phyloP scores from a whole-genome alignment of 2,329 filamentous ascomycete species.

The Monosporascus sp. region DNA sequence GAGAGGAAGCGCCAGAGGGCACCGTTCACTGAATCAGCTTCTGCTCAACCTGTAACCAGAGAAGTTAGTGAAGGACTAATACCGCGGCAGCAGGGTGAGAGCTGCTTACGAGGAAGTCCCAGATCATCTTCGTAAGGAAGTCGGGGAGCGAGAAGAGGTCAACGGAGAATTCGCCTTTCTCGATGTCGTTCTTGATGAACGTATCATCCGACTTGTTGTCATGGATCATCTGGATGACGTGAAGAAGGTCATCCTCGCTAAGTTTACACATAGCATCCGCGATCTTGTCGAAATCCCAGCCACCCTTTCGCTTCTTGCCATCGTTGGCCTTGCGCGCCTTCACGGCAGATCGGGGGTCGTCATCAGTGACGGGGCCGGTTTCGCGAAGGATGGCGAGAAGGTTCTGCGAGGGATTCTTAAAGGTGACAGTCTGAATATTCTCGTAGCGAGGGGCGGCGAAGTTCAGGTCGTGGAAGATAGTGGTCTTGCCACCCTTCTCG shows the following conservation, averaged over 20 bases:
- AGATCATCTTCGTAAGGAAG: slow-evolving; percentile 82
- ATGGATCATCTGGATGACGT: slow-evolving; percentile 96
- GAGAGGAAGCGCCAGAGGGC: slow-evolving; percentile 1
- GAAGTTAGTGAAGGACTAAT: slow-evolving; percentile 4
- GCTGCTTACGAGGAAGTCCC: slow-evolving; percentile 67
- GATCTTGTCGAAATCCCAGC: slow-evolving; percentile 88
- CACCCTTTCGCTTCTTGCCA: slow-evolving; percentile 72
- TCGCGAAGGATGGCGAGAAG: slow-evolving; percentile 75
- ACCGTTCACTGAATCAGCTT: slow-evolving; percentile 17
- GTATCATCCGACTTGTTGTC: slow-evolving; percentile 93
- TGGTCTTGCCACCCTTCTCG: slow-evolving; percentile 79
- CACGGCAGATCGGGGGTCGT: slow-evolving; percentile 56
- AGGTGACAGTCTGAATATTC: slow-evolving; percentile 71
- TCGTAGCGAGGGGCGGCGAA: slow-evolving; percentile 81
- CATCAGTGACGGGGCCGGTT: slow-evolving; percentile 75
- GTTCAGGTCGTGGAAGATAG: slow-evolving; percentile 84
- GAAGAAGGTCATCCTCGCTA: slow-evolving; percentile 85
- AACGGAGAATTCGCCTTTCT: slow-evolving; percentile 96
- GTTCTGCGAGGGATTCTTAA: slow-evolving; percentile 90
- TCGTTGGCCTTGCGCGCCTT: slow-evolving; percentile 54
- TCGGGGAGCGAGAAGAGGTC: slow-evolving; percentile 98
- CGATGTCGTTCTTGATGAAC: slow-evolving; percentile 95
- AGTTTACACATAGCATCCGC: slow-evolving; percentile 87
- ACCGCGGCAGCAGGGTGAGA: background rate
- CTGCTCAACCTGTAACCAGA: slow-evolving; percentile 18